Conservation (phyloP, 2,329 filamentous ascomycete species). For the Cladosporium sp. region DNA sequence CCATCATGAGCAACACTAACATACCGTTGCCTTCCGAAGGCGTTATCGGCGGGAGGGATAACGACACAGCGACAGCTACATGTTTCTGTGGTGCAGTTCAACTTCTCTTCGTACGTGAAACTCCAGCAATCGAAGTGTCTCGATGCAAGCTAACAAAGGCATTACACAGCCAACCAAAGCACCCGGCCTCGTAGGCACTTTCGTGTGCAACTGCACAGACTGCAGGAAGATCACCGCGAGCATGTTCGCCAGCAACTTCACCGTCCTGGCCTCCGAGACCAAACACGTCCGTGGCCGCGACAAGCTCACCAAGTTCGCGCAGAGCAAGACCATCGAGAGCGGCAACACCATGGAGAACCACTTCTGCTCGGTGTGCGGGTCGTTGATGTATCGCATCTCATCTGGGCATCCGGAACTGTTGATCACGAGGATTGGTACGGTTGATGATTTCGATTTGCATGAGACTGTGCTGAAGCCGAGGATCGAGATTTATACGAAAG, state of each 20-base stretch:
- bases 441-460: conserved; percentile 61
- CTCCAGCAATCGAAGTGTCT: neutral
- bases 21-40: conserved; percentile 16
- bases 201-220: conserved; percentile 62
- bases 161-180: conserved; percentile 45
- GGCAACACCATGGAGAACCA: conserved; percentile 59
- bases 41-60: conserved; percentile 3
- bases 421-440: conserved; percentile 59
- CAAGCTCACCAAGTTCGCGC: conserved; percentile 50
- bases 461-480: conserved; percentile 58
- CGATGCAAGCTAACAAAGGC: neutral
- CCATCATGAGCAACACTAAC: neutral
- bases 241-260: conserved; percentile 63
- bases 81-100: conserved; percentile 61
- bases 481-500: conserved; percentile 3
- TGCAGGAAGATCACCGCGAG: conserved; percentile 63
- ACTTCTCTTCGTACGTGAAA: conserved; percentile 49
- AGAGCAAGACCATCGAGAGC: conserved; percentile 50
- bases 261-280: conserved; percentile 41
- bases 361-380: conserved; percentile 62
- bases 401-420: conserved; percentile 46
- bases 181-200: conserved; percentile 51
- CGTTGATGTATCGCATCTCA: conserved; percentile 59
- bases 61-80: conserved; percentile 52
- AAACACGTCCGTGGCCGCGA: conserved; percentile 54